Evolutionary conservation across 1,284 basidiomycete genomes (phyloP), one percentile per base, ranked within the genome.

Genomic region (Papiliotrema fonsecae): DNA sequence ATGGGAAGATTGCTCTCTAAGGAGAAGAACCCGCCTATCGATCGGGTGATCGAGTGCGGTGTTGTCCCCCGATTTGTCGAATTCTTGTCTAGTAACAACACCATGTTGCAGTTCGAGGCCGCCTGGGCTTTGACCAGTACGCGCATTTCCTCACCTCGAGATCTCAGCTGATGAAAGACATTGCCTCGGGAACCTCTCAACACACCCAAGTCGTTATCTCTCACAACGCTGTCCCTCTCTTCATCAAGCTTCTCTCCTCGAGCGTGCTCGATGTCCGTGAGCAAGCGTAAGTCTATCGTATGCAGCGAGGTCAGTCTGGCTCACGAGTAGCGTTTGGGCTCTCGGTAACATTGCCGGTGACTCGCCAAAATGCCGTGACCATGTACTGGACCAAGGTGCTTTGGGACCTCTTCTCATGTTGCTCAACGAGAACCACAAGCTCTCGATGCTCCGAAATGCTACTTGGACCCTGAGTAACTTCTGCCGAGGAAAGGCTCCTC

Each of bases 1-100:
- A n/a, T 31, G 21, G 21, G 27, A 41, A 72, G 70, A 73, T 80
- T 96, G 40, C 83, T 98, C 52, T 97, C 94, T 61, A 99, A 99
- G 79, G 94, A 99, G 79, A 94, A 93, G 80, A 99, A 97, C 74
- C 94, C 94, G 32, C 94, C 94, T n/a, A 99, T 99, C 72, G 96
- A 98, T 75, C 85, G 86, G 68, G 96, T 99, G 61, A 98, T 99
- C 73, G 89, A 92, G 65, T 96, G 92, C 74, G 88, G 90, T 54
- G 94, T 99, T 46, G 91, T 99, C 31, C 88, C 91, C 52, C 88
- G 94, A 54, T 98, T 99, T 64, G 96, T 98, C 52, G 85, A 97
- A 73, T 98, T 97, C 76, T 78, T 99, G 60, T 81, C 82, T 61
- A 85, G 79, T 58, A 84, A 84, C 50, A 88, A 94, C 74, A 86